A percentile compares a stretch with the other conserved stretches of the same genome.
Evolutionary conservation across 2,329 filamentous ascomycete genomes (phyloP).

Genomic region (Scytalidium sp.): DNA sequence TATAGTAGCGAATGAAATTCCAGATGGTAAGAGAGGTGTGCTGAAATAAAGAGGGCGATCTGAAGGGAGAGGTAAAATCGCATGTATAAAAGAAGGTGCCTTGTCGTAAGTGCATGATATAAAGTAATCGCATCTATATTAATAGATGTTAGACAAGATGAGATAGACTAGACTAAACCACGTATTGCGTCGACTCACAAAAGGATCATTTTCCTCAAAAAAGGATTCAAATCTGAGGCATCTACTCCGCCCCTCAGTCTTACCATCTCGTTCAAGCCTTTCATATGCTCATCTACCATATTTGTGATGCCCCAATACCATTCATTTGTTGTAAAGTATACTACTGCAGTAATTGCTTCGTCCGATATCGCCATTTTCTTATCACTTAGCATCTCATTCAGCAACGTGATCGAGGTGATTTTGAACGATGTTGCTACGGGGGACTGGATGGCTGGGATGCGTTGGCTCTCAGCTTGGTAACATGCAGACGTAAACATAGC

Average conservation of each 20-base stretch:
- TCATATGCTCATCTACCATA: slow-evolving; percentile 43
- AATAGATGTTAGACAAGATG: background rate
- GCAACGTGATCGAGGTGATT: slow-evolving; percentile 35
- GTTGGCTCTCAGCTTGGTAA: slow-evolving; percentile 47
- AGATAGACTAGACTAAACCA: background rate
- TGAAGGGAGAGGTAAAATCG: slow-evolving; percentile 32
- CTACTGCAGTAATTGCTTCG: slow-evolving; percentile 43
- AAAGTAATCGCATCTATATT: slow-evolving; percentile 42
- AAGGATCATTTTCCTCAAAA: slow-evolving; percentile 46
- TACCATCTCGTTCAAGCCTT: slow-evolving; percentile 47
- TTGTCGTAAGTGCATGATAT: slow-evolving; percentile 47
- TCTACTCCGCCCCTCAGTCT: slow-evolving; percentile 42
- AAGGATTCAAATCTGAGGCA: slow-evolving; percentile 42
- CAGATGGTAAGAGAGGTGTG: slow-evolving; percentile 42
- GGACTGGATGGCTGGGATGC: slow-evolving; percentile 30
- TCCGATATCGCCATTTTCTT: slow-evolving; percentile 37
- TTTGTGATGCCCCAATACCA: slow-evolving; percentile 51
- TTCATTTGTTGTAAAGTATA: slow-evolving; percentile 47
- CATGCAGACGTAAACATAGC: slow-evolving; percentile 49
- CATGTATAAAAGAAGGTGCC: slow-evolving; percentile 37
- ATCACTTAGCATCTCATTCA: slow-evolving; percentile 43
- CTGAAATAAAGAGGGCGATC: slow-evolving; percentile 39
- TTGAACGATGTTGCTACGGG: slow-evolving; percentile 12
- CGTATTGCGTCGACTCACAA: slow-evolving; percentile 33
- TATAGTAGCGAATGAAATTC: slow-evolving; percentile 40